Evolutionary conservation across 352 stramenopile species (phyloP).

Genomic region (Pythium apleroticum): DNA sequence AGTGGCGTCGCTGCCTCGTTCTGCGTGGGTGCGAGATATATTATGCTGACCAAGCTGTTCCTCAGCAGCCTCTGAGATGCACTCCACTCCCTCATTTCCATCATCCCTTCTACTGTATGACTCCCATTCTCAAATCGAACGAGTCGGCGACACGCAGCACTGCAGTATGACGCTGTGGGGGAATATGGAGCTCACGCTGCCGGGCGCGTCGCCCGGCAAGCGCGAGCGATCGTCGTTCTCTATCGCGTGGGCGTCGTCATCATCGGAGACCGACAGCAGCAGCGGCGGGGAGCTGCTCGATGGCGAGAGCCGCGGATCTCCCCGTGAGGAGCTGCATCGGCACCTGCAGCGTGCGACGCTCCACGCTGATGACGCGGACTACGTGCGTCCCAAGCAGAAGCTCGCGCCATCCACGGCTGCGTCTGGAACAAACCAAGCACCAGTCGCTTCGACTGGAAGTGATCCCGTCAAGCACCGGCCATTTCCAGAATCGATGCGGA

Average conservation of each 20-base stretch:
- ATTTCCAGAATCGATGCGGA: slow-evolving; percentile 12
- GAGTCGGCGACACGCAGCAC: background rate
- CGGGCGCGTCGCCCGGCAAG: background rate
- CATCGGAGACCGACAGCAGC: background rate
- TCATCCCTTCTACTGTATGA: background rate
- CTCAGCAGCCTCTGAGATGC: background rate
- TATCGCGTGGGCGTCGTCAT: background rate
- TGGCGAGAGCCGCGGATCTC: background rate
- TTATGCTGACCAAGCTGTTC: background rate
- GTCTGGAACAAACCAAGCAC: background rate
- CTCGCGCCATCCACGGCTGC: background rate
- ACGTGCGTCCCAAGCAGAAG: background rate
- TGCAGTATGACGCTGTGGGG: background rate
- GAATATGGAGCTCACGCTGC: background rate
- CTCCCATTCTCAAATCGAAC: background rate
- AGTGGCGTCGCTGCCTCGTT: background rate
- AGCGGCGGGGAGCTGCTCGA: background rate
- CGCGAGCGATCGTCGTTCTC: background rate
- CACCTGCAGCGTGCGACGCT: background rate
- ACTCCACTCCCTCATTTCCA: background rate
- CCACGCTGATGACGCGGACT: background rate
- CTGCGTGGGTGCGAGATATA: background rate
- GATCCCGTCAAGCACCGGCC: background rate
- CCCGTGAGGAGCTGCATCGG: background rate
- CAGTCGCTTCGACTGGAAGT: background rate